Percentiles rank a stretch among this genome's conserved stretches.
Conservation (phyloP, 331 rosid species). For the Quercus lobata region DNA sequence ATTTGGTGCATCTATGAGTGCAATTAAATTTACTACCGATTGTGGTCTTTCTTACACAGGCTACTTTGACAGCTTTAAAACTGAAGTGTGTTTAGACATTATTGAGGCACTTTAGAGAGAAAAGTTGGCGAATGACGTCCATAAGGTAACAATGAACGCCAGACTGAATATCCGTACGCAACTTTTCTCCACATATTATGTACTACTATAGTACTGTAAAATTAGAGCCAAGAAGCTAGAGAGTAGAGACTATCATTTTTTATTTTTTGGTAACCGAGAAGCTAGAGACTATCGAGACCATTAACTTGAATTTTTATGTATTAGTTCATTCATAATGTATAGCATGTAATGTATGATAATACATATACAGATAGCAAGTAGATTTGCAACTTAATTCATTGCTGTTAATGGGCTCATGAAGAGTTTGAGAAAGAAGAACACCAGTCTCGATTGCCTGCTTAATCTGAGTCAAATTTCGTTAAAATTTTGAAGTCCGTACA, state of each 20-base stretch:
- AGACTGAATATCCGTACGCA: conserved; percentile 6
- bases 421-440: background rate
- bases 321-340: too few relatives aligned
- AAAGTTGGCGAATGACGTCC: conserved; percentile 9
- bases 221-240: background rate
- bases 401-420: background rate
- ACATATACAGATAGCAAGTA: too few relatives aligned
- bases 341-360: too few relatives aligned
- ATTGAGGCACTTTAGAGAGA: conserved; percentile 16
- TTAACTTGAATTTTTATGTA: background rate
- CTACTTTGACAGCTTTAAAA: conserved; percentile 13
- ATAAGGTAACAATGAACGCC: conserved; percentile 9
- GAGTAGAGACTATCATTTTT: too few relatives aligned
- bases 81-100: conserved; percentile 14
- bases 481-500: background rate
- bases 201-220: background rate
- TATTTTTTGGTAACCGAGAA: background rate
- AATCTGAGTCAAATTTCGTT: background rate
- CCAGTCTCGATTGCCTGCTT: background rate
- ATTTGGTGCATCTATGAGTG: background rate
- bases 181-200: background rate
- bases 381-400: too few relatives aligned
- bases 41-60: conserved; percentile 27
- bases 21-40: conserved; percentile 19
- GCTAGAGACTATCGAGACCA: background rate